phyloP scores from a whole-genome alignment of 2,329 filamentous ascomycete species.

The Colletotrichum sp. region DNA sequence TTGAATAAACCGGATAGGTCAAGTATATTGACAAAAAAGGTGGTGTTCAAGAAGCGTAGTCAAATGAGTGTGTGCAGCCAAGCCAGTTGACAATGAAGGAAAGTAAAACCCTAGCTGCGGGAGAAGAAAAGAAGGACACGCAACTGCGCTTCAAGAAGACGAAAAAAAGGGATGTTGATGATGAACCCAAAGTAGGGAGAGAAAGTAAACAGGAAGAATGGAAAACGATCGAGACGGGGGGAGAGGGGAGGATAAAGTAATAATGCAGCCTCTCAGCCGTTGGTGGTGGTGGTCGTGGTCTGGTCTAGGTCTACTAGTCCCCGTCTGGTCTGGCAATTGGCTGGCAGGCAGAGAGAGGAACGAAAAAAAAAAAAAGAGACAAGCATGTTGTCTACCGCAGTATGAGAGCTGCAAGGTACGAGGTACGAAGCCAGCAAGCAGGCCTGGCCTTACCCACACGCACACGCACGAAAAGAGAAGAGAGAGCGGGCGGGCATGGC shows the following conservation, averaged over 20 bases:
- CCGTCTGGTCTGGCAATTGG: conserved; percentile 7
- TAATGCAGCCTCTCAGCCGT: conserved; percentile 33
- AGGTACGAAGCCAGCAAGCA: neutral
- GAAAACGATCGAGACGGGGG: conserved; percentile 19
- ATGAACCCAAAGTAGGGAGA: conserved; percentile 29
- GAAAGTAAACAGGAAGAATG: conserved; percentile 31
- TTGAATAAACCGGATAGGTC: conserved; percentile 26
- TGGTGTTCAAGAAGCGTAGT: conserved; percentile 48
- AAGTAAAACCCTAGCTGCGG: conserved; percentile 47
- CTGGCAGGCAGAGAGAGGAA: neutral
- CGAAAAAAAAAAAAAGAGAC: conserved; percentile 23
- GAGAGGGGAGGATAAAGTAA: conserved; percentile 21
- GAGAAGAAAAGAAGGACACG: conserved; percentile 43
- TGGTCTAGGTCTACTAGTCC: neutral
- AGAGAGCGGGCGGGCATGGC: conserved; percentile 17
- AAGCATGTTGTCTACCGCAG: neutral
- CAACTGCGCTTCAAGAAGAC: conserved; percentile 41
- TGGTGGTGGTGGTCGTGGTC: neutral
- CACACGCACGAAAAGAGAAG: neutral
- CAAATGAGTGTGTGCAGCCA: conserved; percentile 63
- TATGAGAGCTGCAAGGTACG: neutral
- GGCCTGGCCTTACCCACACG: neutral
- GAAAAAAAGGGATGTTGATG: conserved; percentile 37
- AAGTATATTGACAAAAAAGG: conserved; percentile 23
- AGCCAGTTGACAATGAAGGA: conserved; percentile 58